These are phyloP conservation scores for Avena atlantica DNA, from an alignment of 176 grass and related monocot genomes.

Conservation along the genomic window DNA sequence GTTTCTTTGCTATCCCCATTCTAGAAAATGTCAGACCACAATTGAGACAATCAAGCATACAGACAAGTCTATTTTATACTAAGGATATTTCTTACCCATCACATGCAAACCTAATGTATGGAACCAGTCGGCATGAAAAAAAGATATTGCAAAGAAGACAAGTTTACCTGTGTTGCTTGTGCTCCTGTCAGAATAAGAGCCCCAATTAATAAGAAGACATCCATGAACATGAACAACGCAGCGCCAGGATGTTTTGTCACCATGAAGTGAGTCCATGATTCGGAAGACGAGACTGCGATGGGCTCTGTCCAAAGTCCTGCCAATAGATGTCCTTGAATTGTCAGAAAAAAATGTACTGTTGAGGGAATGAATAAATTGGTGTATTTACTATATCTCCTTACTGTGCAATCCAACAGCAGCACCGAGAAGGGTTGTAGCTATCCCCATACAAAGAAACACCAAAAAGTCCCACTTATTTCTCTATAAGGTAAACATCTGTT, in stretches of 20 bases:
- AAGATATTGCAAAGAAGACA: neutral
- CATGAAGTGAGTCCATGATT: constrained; percentile 85
- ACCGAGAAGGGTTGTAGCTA: constrained; percentile 60
- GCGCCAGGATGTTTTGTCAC: constrained; percentile 78
- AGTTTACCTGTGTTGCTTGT: constrained; percentile 77
- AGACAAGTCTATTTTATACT: neutral
- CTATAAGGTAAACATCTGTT: constrained; percentile 52
- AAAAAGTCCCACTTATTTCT: constrained; percentile 97
- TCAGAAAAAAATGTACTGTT: constrained; percentile 18
- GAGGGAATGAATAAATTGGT: constrained; percentile 18
- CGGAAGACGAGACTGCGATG: constrained; percentile 56
- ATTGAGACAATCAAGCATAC: constrained; percentile 21
- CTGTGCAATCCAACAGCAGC: constrained; percentile 76
- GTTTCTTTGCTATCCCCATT: constrained; percentile 10
- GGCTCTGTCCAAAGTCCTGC: constrained; percentile 86
- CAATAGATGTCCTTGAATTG: constrained; percentile 34
- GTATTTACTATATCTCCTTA: constrained; percentile 54
- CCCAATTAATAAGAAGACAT: constrained; percentile 73
- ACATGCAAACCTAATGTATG: neutral
- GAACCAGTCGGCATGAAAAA: neutral
- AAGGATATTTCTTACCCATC: neutral
- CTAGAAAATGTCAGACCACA: constrained; percentile 36
- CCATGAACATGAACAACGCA: constrained; percentile 74
- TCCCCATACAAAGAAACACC: constrained; percentile 87
- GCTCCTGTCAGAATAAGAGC: constrained; percentile 68